Evolutionary conservation across 257 asterid species (phyloP).

Genomic region (Solanum etuberosum): DNA sequence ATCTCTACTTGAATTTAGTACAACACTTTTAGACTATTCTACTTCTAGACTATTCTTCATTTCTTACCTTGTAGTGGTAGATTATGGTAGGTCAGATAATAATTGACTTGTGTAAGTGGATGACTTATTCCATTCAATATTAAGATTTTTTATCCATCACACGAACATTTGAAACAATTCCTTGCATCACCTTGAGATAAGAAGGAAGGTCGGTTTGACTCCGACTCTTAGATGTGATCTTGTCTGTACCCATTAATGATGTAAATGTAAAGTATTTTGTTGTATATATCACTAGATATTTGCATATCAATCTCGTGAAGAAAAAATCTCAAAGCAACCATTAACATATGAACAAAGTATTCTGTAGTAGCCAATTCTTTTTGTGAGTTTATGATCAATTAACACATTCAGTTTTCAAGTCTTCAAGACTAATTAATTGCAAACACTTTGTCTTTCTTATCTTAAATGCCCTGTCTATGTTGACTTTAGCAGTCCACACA

Average conservation of each 20-base stretch:
- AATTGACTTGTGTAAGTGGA: neutral
- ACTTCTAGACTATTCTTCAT: neutral
- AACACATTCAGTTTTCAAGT: neutral
- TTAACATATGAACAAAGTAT: neutral
- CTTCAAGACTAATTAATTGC: neutral
- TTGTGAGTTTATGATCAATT: neutral
- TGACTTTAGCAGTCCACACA: neutral
- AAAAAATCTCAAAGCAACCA: neutral
- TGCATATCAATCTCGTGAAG: neutral
- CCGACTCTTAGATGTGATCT: neutral
- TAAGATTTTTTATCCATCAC: neutral
- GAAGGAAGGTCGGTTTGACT: neutral
- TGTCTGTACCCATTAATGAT: neutral
- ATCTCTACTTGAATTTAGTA: neutral
- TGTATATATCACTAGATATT: neutral
- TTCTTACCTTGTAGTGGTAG: neutral
- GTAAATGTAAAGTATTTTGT: neutral
- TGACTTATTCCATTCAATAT: neutral
- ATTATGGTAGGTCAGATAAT: neutral
- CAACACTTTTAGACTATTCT: neutral
- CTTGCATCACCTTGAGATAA: neutral
- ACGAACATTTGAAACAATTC: neutral
- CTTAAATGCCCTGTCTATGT: neutral
- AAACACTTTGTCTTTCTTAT: neutral
- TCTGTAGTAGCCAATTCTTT: neutral